Evolutionary conservation across 768 basidiomycete species (phyloP), one percentile per base, ranked within the genome.

Genomic region (Phanerodontia chrysosporium): DNA sequence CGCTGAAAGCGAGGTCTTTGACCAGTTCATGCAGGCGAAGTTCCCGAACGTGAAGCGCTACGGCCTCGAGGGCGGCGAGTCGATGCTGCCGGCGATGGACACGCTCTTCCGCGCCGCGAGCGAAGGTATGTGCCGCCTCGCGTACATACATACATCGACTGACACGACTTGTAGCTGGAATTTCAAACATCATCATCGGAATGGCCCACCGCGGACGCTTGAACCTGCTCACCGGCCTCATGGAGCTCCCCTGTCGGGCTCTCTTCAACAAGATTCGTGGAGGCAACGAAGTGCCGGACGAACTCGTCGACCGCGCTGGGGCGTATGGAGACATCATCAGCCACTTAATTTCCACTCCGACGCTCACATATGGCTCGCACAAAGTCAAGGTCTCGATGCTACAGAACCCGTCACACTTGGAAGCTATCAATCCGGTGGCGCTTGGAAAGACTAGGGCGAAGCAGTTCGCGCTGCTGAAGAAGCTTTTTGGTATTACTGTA

Each of bases 121-220:
- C 2, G 72, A 75, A 65, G 81, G 87, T 85, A 52, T 22, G 65
- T 67, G 3, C 46, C 54, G 13, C 7, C 13, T 16, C 48, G 24
- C 24, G 28, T 7, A 51, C 21, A 16, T 51, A 27, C 14, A 29
- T n/a, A 28, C 29, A 30, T 51, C 27, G 14, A 30, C 29, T 53
- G 24, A 42, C 21, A 10, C 13, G n/a, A 7, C n/a, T 60, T 48
- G 5, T 53, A 82, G 89, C 83, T 45, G 88, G 87, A 6, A 77
- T 91, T 39, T 81, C 78, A 36, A 83, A 90, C 49, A 79, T 94
- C 58, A 78, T 94, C 42, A 77, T 95, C 32, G 90, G 85, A 22
- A 92, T 94, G 89, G 90, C 93, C 0, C 93, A 95, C 67, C 81
- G 93, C 45, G 93, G 94, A 16, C 83, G 94, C 1, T 80, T 96